Percentiles rank a stretch among this genome's conserved stretches.
phyloP scores from a whole-genome alignment of 2,329 filamentous ascomycete species.

The Fusarium stilboides region DNA sequence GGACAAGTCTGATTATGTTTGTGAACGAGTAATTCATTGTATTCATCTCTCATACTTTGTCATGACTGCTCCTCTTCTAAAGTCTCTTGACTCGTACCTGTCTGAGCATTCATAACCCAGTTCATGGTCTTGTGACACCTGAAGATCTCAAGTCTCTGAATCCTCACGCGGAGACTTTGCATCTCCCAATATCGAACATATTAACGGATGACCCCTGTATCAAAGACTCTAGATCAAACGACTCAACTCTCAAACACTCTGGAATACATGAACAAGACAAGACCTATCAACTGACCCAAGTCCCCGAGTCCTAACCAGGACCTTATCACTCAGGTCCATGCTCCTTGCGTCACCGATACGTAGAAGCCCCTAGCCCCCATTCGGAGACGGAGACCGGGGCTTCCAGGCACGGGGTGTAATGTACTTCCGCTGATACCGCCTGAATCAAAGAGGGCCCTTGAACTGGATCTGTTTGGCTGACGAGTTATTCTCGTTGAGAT shows the following conservation, averaged over 20 bases:
- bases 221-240: conserved; percentile 34
- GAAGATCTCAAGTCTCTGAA: conserved; percentile 13
- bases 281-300: conserved; percentile 35
- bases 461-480: conserved; percentile 14
- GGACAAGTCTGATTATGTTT: background rate
- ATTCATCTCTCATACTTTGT: background rate
- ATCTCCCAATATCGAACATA: conserved; percentile 10
- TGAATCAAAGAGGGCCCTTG: conserved; percentile 11
- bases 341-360: conserved; percentile 41
- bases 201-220: conserved; percentile 25
- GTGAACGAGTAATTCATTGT: conserved; percentile 4
- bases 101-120: background rate
- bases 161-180: conserved; percentile 23
- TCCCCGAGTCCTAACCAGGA: conserved; percentile 17
- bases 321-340: conserved; percentile 16
- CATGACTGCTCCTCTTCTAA: background rate
- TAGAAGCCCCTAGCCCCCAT: conserved; percentile 35
- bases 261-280: conserved; percentile 6
- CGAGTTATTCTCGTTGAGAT: conserved; percentile 28
- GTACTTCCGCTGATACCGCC: conserved; percentile 31
- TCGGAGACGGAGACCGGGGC: conserved; percentile 17
- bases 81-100: conserved; percentile 22
- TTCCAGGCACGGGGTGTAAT: conserved; percentile 30
- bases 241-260: conserved; percentile 7
- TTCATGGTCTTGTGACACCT: conserved; percentile 36